Evolutionary conservation across 768 basidiomycete genomes (phyloP).

Genomic region (Lactifluus piperatus): DNA sequence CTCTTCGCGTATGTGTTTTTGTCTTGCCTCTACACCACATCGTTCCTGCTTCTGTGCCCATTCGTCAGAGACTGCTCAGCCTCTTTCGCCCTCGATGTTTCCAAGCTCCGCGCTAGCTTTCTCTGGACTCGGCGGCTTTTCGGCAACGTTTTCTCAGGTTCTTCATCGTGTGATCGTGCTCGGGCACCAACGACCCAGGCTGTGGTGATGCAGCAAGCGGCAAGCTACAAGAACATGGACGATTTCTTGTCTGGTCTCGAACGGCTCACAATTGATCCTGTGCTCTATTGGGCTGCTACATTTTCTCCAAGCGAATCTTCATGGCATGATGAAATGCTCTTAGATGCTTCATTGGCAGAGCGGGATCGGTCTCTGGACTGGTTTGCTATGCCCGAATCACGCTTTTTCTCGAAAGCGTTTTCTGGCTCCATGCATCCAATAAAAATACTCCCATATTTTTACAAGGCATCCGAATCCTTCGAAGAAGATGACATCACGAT

Average conservation of each 20-base stretch:
- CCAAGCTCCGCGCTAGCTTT: background rate
- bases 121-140: slow-evolving; percentile 6
- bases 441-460: slow-evolving; percentile 75
- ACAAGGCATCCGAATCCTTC: slow-evolving; percentile 50
- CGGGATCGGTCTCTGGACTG: slow-evolving; percentile 3
- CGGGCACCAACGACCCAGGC: background rate
- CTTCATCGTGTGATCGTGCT: background rate
- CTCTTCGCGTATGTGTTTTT: slow-evolving; percentile 10
- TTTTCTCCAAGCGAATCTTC: background rate
- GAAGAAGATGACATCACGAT: slow-evolving; percentile 69
- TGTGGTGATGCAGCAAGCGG: slow-evolving; percentile 5
- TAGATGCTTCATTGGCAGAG: background rate
- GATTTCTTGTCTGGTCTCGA: slow-evolving; percentile 9
- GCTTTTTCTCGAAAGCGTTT: slow-evolving; percentile 61
- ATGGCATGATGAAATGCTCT: background rate
- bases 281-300: slow-evolving; percentile 2
- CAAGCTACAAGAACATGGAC: slow-evolving; percentile 3
- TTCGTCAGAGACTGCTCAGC: slow-evolving; percentile 15
- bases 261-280: background rate
- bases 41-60: slow-evolving; percentile 18
- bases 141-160: background rate
- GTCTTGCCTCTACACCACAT: slow-evolving; percentile 18
- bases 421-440: slow-evolving; percentile 61
- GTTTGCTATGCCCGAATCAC: slow-evolving; percentile 14
- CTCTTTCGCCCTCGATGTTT: slow-evolving; percentile 11